These are phyloP conservation scores for Adansonia rubrostipa DNA, from an alignment of 441 rosid species.

Conservation along the genomic window DNA sequence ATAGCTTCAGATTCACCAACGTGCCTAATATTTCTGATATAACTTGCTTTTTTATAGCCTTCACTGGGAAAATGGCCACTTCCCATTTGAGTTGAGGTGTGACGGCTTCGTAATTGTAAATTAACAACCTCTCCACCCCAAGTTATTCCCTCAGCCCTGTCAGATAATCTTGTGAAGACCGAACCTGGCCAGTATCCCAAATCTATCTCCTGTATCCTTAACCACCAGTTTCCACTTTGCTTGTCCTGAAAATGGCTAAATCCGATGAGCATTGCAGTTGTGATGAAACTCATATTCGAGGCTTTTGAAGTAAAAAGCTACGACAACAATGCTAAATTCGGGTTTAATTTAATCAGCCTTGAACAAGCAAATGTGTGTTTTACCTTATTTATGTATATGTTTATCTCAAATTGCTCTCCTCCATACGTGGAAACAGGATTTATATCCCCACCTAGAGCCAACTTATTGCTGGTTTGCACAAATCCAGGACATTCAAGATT, in stretches of 20 bases:
- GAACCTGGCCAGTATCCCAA: conserved; percentile 43
- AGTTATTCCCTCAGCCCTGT: neutral
- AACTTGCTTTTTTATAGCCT: conserved; percentile 25
- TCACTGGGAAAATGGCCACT: conserved; percentile 35
- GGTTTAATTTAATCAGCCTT: neutral
- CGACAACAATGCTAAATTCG: too few species aligned
- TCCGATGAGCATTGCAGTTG: neutral
- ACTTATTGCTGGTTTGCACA: conserved; percentile 25
- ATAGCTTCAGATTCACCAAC: neutral
- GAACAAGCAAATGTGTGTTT: neutral
- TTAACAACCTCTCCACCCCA: conserved; percentile 36
- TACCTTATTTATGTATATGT: conserved; percentile 22
- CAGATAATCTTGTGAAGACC: conserved; percentile 26
- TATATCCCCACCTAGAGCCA: conserved; percentile 1
- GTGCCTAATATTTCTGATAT: neutral
- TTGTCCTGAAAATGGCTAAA: conserved; percentile 27
- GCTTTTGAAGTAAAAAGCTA: neutral
- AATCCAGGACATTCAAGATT: conserved; percentile 41
- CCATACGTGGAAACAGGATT: conserved; percentile 29
- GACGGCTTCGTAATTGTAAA: neutral
- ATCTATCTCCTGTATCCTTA: neutral
- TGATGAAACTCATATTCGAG: too few species aligned
- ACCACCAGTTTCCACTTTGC: conserved; percentile 38
- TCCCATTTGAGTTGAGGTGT: conserved; percentile 40
- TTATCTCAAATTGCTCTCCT: conserved; percentile 24